Base-by-base conservation (phyloP, 129 eudicot genomes). In the Lactuca saligna region DNA sequence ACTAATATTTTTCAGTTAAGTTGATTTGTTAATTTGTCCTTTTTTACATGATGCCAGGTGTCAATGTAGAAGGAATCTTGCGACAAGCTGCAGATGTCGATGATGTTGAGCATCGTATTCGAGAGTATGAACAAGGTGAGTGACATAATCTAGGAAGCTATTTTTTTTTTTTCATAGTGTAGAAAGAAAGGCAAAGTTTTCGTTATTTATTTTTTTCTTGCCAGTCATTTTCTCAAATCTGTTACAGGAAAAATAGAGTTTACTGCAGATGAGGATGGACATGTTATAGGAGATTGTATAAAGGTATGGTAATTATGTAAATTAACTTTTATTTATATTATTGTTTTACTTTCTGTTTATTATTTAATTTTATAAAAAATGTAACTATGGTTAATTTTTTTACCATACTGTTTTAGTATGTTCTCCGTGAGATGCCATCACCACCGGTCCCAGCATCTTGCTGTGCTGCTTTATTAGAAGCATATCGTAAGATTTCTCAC, bases 381-480 rank as follows among this genome's bases (percentile, higher is more conserved):
- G 7, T 20, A 25, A 51, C 50, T 58, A 14, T 10, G 49, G 61
- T 66, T 25, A 25, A 25, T 25, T 66, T 37, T 37, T 6, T 57
- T 67, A 57, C 57, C 20, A 57, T 54, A 46, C n/a, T 41, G 37
- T 71, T 79, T 61, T 77, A 93, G 96, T 87, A 84, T 78, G 85
- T 93, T 69, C 84, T 93, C 16, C 90, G 98, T 39, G 98, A 93
- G 82, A 72, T 93, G 67, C 98, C 98, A 65, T 93, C 98, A 64
- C 88, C 96, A 42, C 98, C 98, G 8, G 95, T 93, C 63, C 98
- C 98, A 55, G 96, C 98, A 59, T 86, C 97, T 78, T 93, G 98
- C 75, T 93, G 98, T 83, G 83, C 87, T 65, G 96, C 98, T 57
- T 87, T 93, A 61, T 79, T 93, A 31, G 95, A 93, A 83, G 96